Conservation (phyloP, 2,329 filamentous ascomycete species). For the Colletotrichum eleusines region DNA sequence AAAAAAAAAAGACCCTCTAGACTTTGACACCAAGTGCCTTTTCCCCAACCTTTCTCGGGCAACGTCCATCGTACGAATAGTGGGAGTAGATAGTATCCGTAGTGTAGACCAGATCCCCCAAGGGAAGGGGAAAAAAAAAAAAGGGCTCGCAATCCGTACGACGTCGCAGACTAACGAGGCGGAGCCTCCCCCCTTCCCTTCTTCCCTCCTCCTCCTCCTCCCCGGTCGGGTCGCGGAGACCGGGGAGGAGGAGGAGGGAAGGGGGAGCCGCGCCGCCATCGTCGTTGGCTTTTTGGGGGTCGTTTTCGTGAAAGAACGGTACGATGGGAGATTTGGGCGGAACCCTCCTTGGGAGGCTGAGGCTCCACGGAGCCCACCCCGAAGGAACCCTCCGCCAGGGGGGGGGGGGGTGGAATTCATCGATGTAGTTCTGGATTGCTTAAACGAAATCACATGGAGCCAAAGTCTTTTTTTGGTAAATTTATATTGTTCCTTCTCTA, state of each 20-base stretch:
- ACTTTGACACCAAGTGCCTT: neutral
- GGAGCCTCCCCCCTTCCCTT: neutral
- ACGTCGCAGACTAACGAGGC: conserved; percentile 36
- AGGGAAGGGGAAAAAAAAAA: too few relatives aligned
- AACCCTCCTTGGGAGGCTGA: neutral
- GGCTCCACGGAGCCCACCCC: conserved; percentile 28
- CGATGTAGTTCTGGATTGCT: neutral
- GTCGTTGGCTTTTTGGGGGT: neutral
- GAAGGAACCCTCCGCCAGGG: neutral
- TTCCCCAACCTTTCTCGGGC: neutral
- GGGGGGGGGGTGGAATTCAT: neutral
- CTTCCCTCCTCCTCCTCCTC: neutral
- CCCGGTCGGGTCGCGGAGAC: neutral
- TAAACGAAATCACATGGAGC: conserved; percentile 29
- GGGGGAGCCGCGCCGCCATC: neutral
- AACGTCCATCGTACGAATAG: neutral
- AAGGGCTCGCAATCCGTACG: conserved; percentile 3
- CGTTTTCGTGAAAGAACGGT: neutral
- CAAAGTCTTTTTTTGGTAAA: neutral
- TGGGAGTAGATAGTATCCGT: too few relatives aligned
- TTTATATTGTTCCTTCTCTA: neutral
- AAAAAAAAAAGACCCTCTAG: neutral
- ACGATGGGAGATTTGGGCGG: conserved; percentile 1
- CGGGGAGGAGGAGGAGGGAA: neutral
- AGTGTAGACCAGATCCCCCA: too few relatives aligned